phyloP scores from a whole-genome alignment of 1,284 basidiomycete genomes.

The Ustilago tritici region DNA sequence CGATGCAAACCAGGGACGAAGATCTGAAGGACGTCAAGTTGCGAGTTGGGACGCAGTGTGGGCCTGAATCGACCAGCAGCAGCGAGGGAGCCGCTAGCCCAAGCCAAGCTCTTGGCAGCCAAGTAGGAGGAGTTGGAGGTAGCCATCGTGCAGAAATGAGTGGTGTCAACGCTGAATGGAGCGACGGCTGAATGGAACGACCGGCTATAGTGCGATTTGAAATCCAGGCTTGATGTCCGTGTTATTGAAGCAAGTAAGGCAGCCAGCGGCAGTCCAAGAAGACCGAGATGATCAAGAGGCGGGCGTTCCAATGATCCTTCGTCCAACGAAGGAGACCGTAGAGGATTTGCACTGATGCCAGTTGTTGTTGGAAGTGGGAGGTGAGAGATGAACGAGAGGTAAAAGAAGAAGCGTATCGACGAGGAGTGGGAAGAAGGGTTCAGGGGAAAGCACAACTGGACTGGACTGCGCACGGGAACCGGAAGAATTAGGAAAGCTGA shows the following conservation, averaged over 20 bases:
- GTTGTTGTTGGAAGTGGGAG: not conserved
- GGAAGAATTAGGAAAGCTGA: constrained; percentile 31
- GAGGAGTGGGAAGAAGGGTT: constrained; percentile 16
- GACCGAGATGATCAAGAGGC: not conserved
- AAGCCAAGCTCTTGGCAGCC: constrained; percentile 40
- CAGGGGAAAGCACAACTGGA: constrained; percentile 9
- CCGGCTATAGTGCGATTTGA: not conserved
- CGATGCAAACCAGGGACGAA: constrained; percentile 45
- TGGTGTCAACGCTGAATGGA: not conserved
- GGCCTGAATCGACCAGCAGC: constrained; percentile 40
- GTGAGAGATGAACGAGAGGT: constrained; percentile 5
- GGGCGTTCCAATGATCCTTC: not conserved
- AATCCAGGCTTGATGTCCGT: not conserved
- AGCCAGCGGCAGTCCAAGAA: not conserved
- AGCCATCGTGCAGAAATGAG: constrained; percentile 11
- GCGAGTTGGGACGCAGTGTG: constrained; percentile 23
- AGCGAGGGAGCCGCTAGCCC: constrained; percentile 44
- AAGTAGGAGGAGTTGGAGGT: constrained; percentile 39
- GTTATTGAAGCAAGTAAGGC: not conserved
- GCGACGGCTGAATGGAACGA: not conserved
- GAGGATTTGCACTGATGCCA: not conserved
- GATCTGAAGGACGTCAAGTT: constrained; percentile 52
- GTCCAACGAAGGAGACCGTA: constrained; percentile 4
- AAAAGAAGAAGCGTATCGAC: not conserved
- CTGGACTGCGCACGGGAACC: constrained; percentile 26